Percentiles rank a stretch among this genome's conserved stretches.
These are phyloP conservation scores for Acephala macrosclerotiorum DNA, from an alignment of 2,329 filamentous ascomycete species.

Conservation along the genomic window DNA sequence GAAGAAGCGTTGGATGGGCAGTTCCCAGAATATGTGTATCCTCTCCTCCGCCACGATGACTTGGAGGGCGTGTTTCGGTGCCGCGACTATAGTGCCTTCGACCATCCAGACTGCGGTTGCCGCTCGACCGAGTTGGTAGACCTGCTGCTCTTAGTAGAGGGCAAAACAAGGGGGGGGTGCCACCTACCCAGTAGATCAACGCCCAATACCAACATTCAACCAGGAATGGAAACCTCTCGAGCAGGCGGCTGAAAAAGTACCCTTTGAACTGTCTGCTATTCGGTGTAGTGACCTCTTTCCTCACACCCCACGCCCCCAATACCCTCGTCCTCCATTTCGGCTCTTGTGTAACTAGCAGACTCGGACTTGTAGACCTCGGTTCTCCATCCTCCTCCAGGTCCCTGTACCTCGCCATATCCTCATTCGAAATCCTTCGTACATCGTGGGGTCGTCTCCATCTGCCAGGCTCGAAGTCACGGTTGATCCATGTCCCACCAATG, in stretches of 20 bases:
- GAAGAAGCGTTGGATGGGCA: conserved; percentile 65
- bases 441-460: conserved; percentile 21
- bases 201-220: conserved; percentile 82
- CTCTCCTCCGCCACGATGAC: conserved; percentile 71
- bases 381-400: background rate
- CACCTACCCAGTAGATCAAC: conserved; percentile 77
- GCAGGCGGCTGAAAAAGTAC: conserved; percentile 66
- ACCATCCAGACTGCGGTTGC: conserved; percentile 74
- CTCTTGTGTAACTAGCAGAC: conserved; percentile 44
- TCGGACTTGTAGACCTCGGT: conserved; percentile 42
- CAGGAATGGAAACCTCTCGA: conserved; percentile 74
- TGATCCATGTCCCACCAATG: conserved; percentile 68
- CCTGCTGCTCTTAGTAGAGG: too few relatives aligned
- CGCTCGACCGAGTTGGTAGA: conserved; percentile 77
- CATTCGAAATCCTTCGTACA: conserved; percentile 18
- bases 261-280: conserved; percentile 68
- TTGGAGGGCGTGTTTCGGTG: conserved; percentile 63
- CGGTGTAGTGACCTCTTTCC: conserved; percentile 60
- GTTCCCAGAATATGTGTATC: conserved; percentile 60
- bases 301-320: conserved; percentile 54
- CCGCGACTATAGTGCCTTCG: conserved; percentile 70
- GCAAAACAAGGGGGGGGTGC: too few relatives aligned
- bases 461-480: conserved; percentile 53
- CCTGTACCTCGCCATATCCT: conserved; percentile 12
- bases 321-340: conserved; percentile 57